Base-by-base conservation (phyloP, 2,329 filamentous ascomycete genomes). In the Chrysoporthe deuterocubensis region DNA sequence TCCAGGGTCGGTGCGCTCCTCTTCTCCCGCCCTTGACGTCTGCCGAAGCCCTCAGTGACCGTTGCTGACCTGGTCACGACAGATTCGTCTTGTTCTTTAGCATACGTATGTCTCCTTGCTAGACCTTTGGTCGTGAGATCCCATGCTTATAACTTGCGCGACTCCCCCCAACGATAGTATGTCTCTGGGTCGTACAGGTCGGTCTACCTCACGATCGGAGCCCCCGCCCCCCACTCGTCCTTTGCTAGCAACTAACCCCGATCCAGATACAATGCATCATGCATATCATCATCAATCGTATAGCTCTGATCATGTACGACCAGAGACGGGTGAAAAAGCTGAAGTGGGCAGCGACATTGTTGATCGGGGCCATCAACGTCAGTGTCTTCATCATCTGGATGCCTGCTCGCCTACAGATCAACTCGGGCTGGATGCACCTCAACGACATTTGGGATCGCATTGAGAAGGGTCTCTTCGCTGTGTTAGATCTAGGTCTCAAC, bases 371-470 rank as follows among this genome's bases (percentile, higher is more conserved):
- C 42, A 79, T 85, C 72, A 85, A 85, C 68, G 77, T 85, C 67
- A 81, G 79, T 43, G 83, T 85, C 26, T 84, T 82, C 67, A 78
- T 76, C 67, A 82, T 85, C 59, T 85, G 84, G 84, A 80, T 85
- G 40, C 84, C 84, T 0, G 79, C 82, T 1, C 79, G 81, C 8
- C 76, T 83, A n/a, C 77, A 81, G 64, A 74, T 81, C 59, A 79
- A 73, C 46, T 42, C 76, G 3, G 74, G 66, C 11, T 84, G 76
- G 50, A 76, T 83, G 54, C 61, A 72, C 4, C 73, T 83, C 72
- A 85, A 85, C 72, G 71, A 78, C 0, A 73, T 83, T 57, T 86
- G 83, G 84, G 84, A 85, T 68, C 81, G 83, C 9, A 74, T 78
- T 50, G 82, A 84, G 62, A 85, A 85, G 71, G 76, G 76, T 18